A percentile compares a stretch with the other conserved stretches of the same genome.
These are phyloP conservation scores for Coniochaeta sp. DNA, from an alignment of 2,329 filamentous ascomycete species.

Conservation along the genomic window DNA sequence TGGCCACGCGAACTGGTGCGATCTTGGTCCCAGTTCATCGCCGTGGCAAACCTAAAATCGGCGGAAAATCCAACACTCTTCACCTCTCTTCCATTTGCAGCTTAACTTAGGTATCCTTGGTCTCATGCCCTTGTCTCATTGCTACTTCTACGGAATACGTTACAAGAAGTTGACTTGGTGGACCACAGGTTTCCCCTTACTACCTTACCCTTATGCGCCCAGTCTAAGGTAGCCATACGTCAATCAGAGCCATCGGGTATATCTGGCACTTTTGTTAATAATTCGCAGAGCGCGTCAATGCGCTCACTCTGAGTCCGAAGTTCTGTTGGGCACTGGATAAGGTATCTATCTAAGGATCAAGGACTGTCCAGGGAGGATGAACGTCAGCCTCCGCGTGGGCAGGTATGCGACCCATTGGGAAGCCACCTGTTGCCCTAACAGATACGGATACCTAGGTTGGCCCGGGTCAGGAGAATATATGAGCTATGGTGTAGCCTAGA, in stretches of 20 bases:
- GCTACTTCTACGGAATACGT: not conserved
- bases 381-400: not conserved
- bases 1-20: not conserved
- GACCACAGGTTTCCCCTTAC: too few relatives aligned
- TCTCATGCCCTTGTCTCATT: not conserved
- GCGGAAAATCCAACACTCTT: not conserved
- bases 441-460: not conserved
- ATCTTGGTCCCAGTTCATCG: not conserved
- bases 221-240: too few relatives aligned
- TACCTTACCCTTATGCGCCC: too few relatives aligned
- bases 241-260: too few relatives aligned
- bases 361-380: not conserved
- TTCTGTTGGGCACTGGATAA: not conserved
- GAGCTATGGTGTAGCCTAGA: not conserved
- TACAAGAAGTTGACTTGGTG: not conserved
- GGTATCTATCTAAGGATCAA: too few relatives aligned
- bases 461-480: not conserved
- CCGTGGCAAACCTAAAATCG: constrained; percentile 1
- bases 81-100: not conserved
- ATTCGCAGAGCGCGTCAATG: not conserved
- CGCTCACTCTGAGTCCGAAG: not conserved
- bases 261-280: not conserved
- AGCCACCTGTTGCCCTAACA: not conserved
- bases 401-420: not conserved
- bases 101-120: not conserved